Evolutionary conservation across 176 grass and related monocot genomes (phyloP), one percentile per base, ranked within the genome.

Genomic region (Bonia amplexicaulis): DNA sequence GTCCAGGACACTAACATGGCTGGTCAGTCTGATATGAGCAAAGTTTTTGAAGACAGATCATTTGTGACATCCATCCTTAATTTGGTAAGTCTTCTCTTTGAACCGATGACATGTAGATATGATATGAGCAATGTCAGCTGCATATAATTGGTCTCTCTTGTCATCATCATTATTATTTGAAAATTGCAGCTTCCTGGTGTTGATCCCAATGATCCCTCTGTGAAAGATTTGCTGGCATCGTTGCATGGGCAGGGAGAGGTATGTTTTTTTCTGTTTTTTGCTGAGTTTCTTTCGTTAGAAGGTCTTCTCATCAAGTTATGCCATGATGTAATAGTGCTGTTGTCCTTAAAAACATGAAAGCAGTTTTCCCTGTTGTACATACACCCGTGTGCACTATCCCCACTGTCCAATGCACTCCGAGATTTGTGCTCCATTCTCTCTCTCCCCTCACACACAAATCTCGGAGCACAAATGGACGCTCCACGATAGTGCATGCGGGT

Each of bases 21-120:
- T 47, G 78, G 74, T 66, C 87, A 95, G 29, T 94, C 93, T 82
- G 93, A 99, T 64, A 85, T 96, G 93, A 94, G 89, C 66, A 96
- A 92, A 73, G 93, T 96, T 65, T 88, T 99, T 51, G 93, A 93
- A 77, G 97, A 99, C 84, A 89, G 88, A 79, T 91, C 97, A 53
- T 99, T 96, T 91, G 90, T 99, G 85, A 92, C 97, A 86, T 99
- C 97, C 66, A 94, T 99, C 75, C 88, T 99, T 77, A 94, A 87
- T 81, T 99, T 90, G 31, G 93, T 96, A 92, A 62, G 88, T 66
- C 1, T 66, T 73, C 11, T 11, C 83, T 66, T 84, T 35, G 16
- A 55, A 76, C 9, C 39, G 15, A 42, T 77, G n/a, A 25, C n/a
- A 80, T 73, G 39, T 13, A 57, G 11, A 49, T 23, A 42, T 42